Evolutionary conservation across 768 basidiomycete genomes (phyloP).

Genomic region (Mycena polygramma): DNA sequence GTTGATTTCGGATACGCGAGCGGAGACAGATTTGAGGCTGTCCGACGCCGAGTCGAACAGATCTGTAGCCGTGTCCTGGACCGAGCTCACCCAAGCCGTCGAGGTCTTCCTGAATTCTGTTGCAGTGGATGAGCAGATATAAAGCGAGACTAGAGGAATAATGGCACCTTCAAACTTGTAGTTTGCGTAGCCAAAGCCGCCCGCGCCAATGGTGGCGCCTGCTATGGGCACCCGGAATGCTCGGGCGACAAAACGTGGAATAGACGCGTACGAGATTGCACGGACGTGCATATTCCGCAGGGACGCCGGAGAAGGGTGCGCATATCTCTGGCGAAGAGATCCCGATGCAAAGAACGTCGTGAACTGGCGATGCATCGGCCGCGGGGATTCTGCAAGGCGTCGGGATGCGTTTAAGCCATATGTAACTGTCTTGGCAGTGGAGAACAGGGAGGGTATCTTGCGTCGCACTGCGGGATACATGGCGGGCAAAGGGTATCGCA

Average conservation of each 20-base stretch:
- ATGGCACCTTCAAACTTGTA: constrained; percentile 93
- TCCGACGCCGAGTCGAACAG: constrained; percentile 81
- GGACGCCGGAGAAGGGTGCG: constrained; percentile 54
- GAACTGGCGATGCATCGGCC: constrained; percentile 70
- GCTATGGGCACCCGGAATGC: constrained; percentile 92
- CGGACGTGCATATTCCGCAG: constrained; percentile 80
- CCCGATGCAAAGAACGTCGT: constrained; percentile 68
- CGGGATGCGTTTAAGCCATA: constrained; percentile 66
- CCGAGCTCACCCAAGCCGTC: constrained; percentile 71
- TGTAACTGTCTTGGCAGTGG: constrained; percentile 59
- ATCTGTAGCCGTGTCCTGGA: constrained; percentile 79
- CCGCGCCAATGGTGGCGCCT: constrained; percentile 90
- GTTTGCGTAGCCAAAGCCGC: constrained; percentile 93
- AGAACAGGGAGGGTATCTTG: constrained; percentile 47
- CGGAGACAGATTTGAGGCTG: constrained; percentile 70
- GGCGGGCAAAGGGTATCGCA: constrained; percentile 7
- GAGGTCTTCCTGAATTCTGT: constrained; percentile 82
- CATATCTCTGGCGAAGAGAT: constrained; percentile 65
- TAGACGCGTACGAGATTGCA: constrained; percentile 86
- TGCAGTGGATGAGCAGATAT: constrained; percentile 15
- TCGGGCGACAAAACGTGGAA: constrained; percentile 89
- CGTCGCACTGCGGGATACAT: constrained; percentile 63
- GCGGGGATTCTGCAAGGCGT: constrained; percentile 45
- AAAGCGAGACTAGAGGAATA: not conserved
- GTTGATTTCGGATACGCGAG: constrained; percentile 71